Conservation (phyloP, 345 rosid genomes). For the Eucalyptus pauciflora region DNA sequence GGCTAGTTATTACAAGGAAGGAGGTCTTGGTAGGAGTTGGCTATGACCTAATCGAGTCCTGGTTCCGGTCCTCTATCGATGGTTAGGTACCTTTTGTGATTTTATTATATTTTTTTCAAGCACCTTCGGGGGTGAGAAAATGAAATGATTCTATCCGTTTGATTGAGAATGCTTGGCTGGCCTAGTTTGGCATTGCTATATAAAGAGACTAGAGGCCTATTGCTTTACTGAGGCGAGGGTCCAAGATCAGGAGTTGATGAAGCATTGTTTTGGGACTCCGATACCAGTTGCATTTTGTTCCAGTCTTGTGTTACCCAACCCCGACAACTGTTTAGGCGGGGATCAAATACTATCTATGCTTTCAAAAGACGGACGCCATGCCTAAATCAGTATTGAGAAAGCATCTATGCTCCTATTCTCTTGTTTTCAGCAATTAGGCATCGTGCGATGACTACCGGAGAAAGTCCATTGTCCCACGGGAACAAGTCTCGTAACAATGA, state of each 20-base stretch:
- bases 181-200: background rate
- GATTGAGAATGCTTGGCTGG: background rate
- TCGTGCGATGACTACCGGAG: rapidly evolving
- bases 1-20: background rate
- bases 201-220: background rate
- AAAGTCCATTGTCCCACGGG: no score
- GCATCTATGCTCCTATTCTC: no score
- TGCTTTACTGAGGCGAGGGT: background rate
- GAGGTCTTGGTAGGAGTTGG: background rate
- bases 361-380: no score
- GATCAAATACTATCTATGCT: no score
- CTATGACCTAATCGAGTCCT: background rate
- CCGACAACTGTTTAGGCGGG: no score
- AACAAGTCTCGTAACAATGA: rapidly evolving
- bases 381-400: no score
- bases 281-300: background rate
- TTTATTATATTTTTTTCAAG: background rate
- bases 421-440: rapidly evolving
- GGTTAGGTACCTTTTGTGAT: background rate
- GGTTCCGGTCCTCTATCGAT: background rate
- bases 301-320: no score
- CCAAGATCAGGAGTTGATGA: background rate
- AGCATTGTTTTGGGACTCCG: background rate
- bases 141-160: background rate
- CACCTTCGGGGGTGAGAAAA: background rate